Evolutionary conservation across 352 stramenopile species (phyloP), one percentile per base, ranked within the genome.

Genomic region (Globisporangium ultimum): DNA sequence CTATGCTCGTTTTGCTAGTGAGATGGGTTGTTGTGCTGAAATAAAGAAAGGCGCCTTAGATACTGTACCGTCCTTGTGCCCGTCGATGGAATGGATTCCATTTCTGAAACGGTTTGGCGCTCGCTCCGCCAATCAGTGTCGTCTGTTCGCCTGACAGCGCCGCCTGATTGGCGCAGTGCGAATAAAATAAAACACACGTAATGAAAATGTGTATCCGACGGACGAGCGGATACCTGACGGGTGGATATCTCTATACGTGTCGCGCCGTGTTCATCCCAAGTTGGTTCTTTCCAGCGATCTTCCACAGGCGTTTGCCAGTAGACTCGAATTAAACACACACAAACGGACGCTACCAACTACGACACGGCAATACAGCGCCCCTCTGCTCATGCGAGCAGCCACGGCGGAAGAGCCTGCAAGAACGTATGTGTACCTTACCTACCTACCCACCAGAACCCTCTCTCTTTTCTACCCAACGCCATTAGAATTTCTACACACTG

Each of bases 71-170:
- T 36, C 7, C 28, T 36, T 36, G 28, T 5, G 28, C 28, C 28
- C 8, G 9, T 36, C 28, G 28, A 10, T 36, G 47, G 47, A 52
- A 52, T 52, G 47, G 47, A 52, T 52, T 52, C 47, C n/a, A 34
- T 20, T 52, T 52, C 40, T 50, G 42, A 58, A 58, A 58, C 53
- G 53, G 28, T 13, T 58, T 42, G 21, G 40, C 28, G 24, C 52
- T 40, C 52, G 18, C 17, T 48, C 8, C 3, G 5, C 52, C 52
- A 58, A 58, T 58, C 53, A 58, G 24, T 13, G 40, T 3, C 13
- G 17, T 13, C 15, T 7, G 15, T 7, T 18, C 8, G 11, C 11
- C 34, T 38, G 40, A 58, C 53, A 40, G 13, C 11, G 40, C 18
- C 21, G 21, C 14, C n/a, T 58, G 40, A 58, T 58, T 58, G 53